Percentiles rank a stretch among this genome's conserved stretches.
Evolutionary conservation across 1,139 yeast genomes (phyloP).

Genomic region (Geotrichum reessii): DNA sequence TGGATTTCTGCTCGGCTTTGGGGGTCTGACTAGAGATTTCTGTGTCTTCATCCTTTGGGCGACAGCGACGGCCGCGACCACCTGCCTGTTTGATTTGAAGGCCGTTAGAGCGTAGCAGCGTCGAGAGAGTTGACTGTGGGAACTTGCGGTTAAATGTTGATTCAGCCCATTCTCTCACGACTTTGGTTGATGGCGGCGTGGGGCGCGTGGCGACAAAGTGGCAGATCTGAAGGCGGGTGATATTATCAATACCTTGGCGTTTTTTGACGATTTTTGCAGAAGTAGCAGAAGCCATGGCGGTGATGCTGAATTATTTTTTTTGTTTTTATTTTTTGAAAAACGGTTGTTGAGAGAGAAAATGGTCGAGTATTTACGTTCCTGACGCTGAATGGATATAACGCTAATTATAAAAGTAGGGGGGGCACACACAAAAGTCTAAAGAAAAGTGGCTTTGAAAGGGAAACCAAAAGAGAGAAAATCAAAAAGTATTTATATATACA

Average conservation of each 20-base stretch:
- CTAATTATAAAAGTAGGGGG: background rate
- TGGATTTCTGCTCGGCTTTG: slow-evolving; percentile 1
- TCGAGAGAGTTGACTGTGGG: slow-evolving; percentile 15
- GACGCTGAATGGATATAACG: background rate
- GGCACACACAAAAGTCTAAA: background rate
- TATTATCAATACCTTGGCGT: slow-evolving; percentile 5
- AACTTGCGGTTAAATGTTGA: slow-evolving; percentile 9
- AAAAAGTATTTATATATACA: background rate
- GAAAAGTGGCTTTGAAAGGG: background rate
- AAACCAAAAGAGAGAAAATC: background rate
- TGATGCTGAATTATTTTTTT: too few species aligned
- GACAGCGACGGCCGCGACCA: slow-evolving; percentile 12
- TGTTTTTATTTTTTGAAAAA: background rate
- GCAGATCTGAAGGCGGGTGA: slow-evolving; percentile 13
- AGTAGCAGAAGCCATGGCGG: background rate
- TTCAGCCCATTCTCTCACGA: slow-evolving; percentile 11
- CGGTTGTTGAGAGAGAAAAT: background rate
- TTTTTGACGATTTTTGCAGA: background rate
- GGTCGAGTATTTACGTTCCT: background rate
- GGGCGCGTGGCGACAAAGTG: slow-evolving; percentile 8
- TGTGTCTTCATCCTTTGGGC: background rate
- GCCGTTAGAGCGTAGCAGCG: slow-evolving; percentile 10
- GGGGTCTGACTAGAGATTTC: background rate
- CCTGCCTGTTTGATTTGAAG: slow-evolving; percentile 13
- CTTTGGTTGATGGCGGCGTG: slow-evolving; percentile 7